Percentiles rank a stretch among this genome's conserved stretches.
Evolutionary conservation across 441 rosid genomes (phyloP).

Genomic region (Syzygium malaccense): DNA sequence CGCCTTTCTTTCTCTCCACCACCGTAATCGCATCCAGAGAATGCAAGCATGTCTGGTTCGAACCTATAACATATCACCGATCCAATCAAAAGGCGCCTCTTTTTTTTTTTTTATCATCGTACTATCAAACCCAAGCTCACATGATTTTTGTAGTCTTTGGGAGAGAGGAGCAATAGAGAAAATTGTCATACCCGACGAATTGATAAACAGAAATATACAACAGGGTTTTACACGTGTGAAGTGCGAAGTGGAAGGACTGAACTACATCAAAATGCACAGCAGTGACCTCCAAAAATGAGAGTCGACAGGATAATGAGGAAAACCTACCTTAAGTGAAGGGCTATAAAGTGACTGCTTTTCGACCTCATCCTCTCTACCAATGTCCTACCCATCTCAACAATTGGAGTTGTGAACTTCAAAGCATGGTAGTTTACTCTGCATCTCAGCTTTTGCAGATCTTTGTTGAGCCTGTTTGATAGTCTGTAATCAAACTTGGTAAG

Average conservation of each 20-base stretch:
- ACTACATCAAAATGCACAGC: not conserved
- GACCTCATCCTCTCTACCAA: constrained; percentile 70
- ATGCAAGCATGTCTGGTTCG: constrained; percentile 98
- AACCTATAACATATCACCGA: constrained; percentile 42
- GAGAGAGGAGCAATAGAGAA: not conserved
- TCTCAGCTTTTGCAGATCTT: constrained; percentile 81
- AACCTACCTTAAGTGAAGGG: constrained; percentile 81
- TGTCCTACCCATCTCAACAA: constrained; percentile 62
- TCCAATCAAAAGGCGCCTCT: not conserved
- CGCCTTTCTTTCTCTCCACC: constrained; percentile 82
- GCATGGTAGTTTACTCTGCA: constrained; percentile 95
- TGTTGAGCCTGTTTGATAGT: constrained; percentile 76
- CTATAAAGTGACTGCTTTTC: constrained; percentile 70
- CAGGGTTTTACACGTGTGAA: not conserved
- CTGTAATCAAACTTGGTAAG: constrained; percentile 90
- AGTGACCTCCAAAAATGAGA: not conserved
- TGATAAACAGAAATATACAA: not conserved
- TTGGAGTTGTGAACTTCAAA: constrained; percentile 74
- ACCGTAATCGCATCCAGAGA: constrained; percentile 63
- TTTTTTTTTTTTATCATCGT: not conserved
- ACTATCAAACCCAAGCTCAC: not conserved
- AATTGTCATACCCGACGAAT: not conserved
- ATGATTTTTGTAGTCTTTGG: not conserved
- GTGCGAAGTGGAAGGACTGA: not conserved
- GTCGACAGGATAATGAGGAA: not conserved